Conservation (phyloP, 257 asterid genomes). For the Catharanthus roseus region DNA sequence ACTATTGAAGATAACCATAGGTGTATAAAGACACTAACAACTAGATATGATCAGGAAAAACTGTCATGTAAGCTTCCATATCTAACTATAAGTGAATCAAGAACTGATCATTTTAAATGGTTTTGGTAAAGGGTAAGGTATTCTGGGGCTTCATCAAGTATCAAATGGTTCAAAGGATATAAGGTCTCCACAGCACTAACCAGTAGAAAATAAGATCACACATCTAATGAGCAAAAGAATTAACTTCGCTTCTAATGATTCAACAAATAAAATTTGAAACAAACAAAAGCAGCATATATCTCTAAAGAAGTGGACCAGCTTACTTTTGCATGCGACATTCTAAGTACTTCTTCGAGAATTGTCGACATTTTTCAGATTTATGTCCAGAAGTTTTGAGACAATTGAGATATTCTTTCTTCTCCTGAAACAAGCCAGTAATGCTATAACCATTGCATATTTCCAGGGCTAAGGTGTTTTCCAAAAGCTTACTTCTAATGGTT, state of each 20-base stretch:
- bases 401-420: conserved; percentile 74
- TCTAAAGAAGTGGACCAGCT: conserved; percentile 20
- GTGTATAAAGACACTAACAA: background rate
- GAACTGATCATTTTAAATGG: background rate
- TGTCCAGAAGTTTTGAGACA: conserved; percentile 75
- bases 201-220: background rate
- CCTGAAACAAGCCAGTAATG: conserved; percentile 45
- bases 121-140: background rate
- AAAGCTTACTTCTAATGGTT: background rate
- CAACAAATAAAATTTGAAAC: background rate
- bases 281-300: background rate
- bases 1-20: background rate
- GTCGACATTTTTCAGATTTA: conserved; percentile 71
- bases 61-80: background rate
- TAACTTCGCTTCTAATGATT: too few relatives aligned
- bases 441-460: conserved; percentile 6
- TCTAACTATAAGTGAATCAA: background rate
- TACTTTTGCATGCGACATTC: conserved; percentile 96
- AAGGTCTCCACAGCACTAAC: conserved; percentile 1
- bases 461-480: background rate
- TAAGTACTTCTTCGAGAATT: conserved; percentile 71
- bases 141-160: background rate
- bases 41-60: background rate
- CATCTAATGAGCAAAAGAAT: too few relatives aligned
- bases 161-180: background rate